A percentile compares a stretch with the other conserved stretches of the same genome.
These are phyloP conservation scores for Lathyrus tuberosus DNA, from an alignment of 306 rosid genomes.

Conservation along the genomic window DNA sequence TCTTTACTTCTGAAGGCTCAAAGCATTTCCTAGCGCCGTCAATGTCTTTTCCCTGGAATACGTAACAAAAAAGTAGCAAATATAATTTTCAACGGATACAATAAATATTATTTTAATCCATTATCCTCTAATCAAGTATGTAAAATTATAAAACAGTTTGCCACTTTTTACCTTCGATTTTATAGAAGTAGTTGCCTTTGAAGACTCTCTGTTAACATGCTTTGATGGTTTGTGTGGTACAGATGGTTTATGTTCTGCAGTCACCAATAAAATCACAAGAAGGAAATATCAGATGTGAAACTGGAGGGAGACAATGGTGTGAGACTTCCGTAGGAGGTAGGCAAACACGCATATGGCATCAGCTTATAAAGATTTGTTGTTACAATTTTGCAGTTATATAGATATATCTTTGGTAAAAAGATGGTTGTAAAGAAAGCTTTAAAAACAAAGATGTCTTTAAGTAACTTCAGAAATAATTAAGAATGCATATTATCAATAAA, in stretches of 20 bases:
- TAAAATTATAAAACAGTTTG: neutral
- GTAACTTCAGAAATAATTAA: slow-evolving; percentile 17
- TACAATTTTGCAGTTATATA: slow-evolving; percentile 1
- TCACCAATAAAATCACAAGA: slow-evolving; percentile 33
- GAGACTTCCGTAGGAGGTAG: neutral
- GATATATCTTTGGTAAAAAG: neutral
- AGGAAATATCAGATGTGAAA: slow-evolving; percentile 10
- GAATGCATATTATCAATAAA: neutral
- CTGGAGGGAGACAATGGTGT: slow-evolving; percentile 10
- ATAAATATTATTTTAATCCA: slow-evolving; percentile 18
- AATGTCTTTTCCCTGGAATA: slow-evolving; percentile 53
- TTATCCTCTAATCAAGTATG: slow-evolving; percentile 24
- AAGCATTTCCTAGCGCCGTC: slow-evolving; percentile 47
- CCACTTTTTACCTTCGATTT: slow-evolving; percentile 55
- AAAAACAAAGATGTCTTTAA: neutral
- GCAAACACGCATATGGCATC: slow-evolving; percentile 15
- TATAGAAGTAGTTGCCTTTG: slow-evolving; percentile 46
- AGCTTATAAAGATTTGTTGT: slow-evolving; percentile 10
- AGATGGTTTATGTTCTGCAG: slow-evolving; percentile 53
- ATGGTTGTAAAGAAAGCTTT: slow-evolving; percentile 18
- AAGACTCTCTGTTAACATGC: slow-evolving; percentile 49
- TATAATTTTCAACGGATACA: neutral
- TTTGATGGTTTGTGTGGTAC: slow-evolving; percentile 47
- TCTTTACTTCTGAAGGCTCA: slow-evolving; percentile 68
- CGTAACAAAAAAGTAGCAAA: slow-evolving; percentile 30